Evolutionary conservation across 2,329 filamentous ascomycete genomes (phyloP), one percentile per base, ranked within the genome.

Genomic region (Neurospora crassa): DNA sequence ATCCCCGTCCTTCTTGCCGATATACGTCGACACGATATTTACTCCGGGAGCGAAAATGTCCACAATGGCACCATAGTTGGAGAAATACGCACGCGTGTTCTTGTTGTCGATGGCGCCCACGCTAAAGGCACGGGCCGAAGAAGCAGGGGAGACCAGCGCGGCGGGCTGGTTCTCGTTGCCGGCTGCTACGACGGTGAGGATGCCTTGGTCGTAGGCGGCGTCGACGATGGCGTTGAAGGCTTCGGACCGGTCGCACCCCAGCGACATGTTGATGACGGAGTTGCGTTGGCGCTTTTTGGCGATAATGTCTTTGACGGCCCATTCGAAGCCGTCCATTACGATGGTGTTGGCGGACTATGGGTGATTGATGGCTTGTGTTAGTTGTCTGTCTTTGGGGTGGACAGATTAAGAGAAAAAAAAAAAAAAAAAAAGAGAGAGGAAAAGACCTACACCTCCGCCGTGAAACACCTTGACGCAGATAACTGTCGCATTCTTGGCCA

Each of bases 231-330:
- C 77, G 81, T 88, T 88, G 76, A 87, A 80, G 63, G 86, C 80
- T 0, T 79, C 73, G 0, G 84, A 85, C 71, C 76, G 78, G 40
- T 76, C 71, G 2, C 84, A 85, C 14, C 74, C 86, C 2, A 89
- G 82, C 29, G 85, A 88, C 84, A 89, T 84, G 80, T 83, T 86
- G 71, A 87, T 82, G 20, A 88, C 85, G 18, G 85, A 79, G n/a
- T 81, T 81, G 34, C 71, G 76, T 53, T 78, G 76, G 29, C 83
- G 83, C 63, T 78, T 78, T 18, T 81, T 81, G 67, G 78, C 79
- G 63, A 79, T 76, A 72, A 84, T 84, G 78, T 86, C 82, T 73
- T 82, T 80, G 67, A 81, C 81, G 37, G 84, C 84, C 74, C 74
- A 75, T 20, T 37, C 69, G 70, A 63, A 75, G 29, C 74, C 74